Base-by-base conservation (phyloP, 2,329 filamentous ascomycete genomes). In the Zopfia rhizophila region DNA sequence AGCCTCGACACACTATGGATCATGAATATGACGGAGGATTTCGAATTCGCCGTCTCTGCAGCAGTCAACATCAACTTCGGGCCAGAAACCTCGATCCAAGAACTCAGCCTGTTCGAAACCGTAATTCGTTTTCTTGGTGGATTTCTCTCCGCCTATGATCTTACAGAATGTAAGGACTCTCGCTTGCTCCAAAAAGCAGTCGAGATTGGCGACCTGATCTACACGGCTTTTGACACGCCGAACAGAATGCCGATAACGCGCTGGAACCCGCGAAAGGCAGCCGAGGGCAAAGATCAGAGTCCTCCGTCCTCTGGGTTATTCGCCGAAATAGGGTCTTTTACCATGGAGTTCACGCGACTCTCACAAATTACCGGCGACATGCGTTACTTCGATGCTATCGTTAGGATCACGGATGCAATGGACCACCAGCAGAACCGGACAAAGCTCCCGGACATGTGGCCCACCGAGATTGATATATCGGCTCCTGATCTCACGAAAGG, bases 41-140 rank as follows among this genome's bases (percentile, higher is more conserved):
- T 73, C 36, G 56, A 69, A 14, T 60, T 68, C 28, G 72, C 72
- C 5, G 70, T 73, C 7, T 43, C 57, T n/a, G 66, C 66, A 7
- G 54, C 66, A 1, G 51, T 65, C 13, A 49, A 53, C 5, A 73
- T 75, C 19, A 66, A 75, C 48, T 67, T 74, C 11, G 57, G 60
- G 8, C 61, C 60, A 5, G 53, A 55, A 3, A 55, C 51, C 12
- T 53, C 61, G 1, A 61, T 60, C 4, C 52, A 61, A 8, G 66
- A 72, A 27, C 51, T 75, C 52, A 75, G 73, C 43, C 68, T 75
- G 7, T 75, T 75, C 40, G 72, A 75, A 45, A 75, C 72, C 2
- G 74, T 66, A 1, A 75, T 74, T 25, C 48, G 51, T 14, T 48
- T 42, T 21, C 43, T 54, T 6, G 51, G 51, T 13, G 50, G 50